phyloP scores from a whole-genome alignment of 306 rosid species.

The Pterocarpus macrocarpus region DNA sequence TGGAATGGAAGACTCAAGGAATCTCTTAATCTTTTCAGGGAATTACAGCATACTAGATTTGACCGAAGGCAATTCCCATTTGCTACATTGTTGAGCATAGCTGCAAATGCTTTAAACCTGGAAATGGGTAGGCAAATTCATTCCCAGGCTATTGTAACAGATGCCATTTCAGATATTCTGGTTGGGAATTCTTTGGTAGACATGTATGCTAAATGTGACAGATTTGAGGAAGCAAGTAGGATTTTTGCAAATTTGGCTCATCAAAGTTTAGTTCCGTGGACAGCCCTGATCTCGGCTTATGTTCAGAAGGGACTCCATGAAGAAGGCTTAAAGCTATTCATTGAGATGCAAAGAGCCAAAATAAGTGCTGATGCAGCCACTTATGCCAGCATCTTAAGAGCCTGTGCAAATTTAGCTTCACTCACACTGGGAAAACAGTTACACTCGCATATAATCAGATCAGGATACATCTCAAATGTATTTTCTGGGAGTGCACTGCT shows the following conservation, averaged over 20 bases:
- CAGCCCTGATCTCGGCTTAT: conserved; percentile 82
- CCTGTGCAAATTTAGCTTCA: conserved; percentile 79
- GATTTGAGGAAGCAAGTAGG: conserved; percentile 69
- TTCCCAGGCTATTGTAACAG: conserved; percentile 70
- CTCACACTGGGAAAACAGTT: conserved; percentile 77
- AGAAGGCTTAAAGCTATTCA: conserved; percentile 69
- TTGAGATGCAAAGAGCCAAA: conserved; percentile 69
- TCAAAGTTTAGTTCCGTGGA: conserved; percentile 86
- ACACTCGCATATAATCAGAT: conserved; percentile 66
- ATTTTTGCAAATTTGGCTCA: conserved; percentile 64
- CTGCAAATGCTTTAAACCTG: conserved; percentile 66
- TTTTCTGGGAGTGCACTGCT: conserved; percentile 88
- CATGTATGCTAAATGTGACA: conserved; percentile 91
- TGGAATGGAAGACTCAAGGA: conserved; percentile 66
- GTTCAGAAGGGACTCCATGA: conserved; percentile 78
- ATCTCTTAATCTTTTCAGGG: conserved; percentile 64
- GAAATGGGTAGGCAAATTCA: conserved; percentile 84
- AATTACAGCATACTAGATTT: conserved; percentile 66
- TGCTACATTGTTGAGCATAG: conserved; percentile 83
- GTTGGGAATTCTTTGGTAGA: conserved; percentile 90
- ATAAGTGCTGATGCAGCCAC: conserved; percentile 76
- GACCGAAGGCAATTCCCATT: conserved; percentile 79
- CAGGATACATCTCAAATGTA: conserved; percentile 78
- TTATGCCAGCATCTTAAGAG: conserved; percentile 78
- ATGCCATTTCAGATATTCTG: conserved; percentile 59